Evolutionary conservation across 805 yeast species (phyloP).

Genomic region (Yarrowia sp.): DNA sequence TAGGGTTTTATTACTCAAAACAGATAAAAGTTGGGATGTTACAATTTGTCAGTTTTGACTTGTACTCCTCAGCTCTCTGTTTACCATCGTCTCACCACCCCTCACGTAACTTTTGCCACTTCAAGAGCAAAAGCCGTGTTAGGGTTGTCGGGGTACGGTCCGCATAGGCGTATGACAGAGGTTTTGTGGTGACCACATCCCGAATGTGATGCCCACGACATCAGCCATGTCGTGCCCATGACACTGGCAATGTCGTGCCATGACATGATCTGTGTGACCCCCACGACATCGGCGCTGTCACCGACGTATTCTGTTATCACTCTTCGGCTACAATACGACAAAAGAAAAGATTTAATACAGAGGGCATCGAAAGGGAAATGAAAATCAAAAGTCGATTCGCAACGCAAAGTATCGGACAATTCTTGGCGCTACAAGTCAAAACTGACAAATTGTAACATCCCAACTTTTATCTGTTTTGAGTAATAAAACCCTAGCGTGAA

Average conservation of each 20-base stretch:
- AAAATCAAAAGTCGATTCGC: not conserved
- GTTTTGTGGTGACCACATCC: too few relatives aligned
- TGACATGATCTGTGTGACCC: not conserved
- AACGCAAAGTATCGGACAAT: not conserved
- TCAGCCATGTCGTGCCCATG: not conserved
- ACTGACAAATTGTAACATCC: too few relatives aligned
- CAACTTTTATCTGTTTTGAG: too few relatives aligned
- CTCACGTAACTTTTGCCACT: not conserved
- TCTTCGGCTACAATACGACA: slow-evolving; percentile 19
- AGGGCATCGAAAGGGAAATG: not conserved
- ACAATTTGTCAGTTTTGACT: too few relatives aligned
- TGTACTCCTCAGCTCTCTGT: too few relatives aligned
- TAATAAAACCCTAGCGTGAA: too few relatives aligned
- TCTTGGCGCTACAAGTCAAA: not conserved
- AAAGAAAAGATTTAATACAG: not conserved
- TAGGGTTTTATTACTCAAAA: too few relatives aligned
- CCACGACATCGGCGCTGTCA: not conserved
- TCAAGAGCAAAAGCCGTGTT: slow-evolving; percentile 35
- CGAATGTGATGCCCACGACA: not conserved
- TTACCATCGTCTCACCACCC: not conserved
- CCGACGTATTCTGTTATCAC: not conserved
- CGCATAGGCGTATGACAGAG: not conserved
- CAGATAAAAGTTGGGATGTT: too few relatives aligned
- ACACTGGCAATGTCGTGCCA: not conserved
- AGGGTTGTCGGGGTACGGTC: slow-evolving; percentile 18